Percentiles rank a stretch among this genome's conserved stretches.
These are phyloP conservation scores for Clitopilus hobsonii DNA, from an alignment of 768 basidiomycete species.

Conservation along the genomic window DNA sequence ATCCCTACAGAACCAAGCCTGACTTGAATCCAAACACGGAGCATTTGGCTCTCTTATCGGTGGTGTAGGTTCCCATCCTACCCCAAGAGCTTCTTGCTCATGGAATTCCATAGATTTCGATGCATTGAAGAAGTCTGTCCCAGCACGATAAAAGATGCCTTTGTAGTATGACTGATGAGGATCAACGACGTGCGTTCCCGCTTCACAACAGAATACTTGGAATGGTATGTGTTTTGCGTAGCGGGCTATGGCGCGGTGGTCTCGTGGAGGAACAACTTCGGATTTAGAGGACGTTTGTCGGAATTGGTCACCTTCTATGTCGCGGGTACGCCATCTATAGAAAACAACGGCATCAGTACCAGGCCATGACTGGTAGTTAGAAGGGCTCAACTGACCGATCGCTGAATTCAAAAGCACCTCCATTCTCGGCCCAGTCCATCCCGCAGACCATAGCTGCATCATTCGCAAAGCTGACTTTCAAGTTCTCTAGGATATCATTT, in stretches of 20 bases:
- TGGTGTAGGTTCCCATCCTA: constrained; percentile 17
- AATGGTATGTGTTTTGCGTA: constrained; percentile 94
- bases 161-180: constrained; percentile 95
- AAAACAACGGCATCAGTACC: not conserved
- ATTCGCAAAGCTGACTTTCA: constrained; percentile 86
- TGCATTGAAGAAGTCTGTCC: constrained; percentile 76
- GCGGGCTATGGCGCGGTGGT: constrained; percentile 71
- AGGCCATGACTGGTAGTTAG: constrained; percentile 1
- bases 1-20: constrained; percentile 98
- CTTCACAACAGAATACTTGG: constrained; percentile 98
- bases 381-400: constrained; percentile 56
- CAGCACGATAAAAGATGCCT: constrained; percentile 81
- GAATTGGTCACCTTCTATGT: constrained; percentile 98
- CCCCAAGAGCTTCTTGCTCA: not conserved
- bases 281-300: constrained; percentile 91
- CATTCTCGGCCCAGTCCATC: constrained; percentile 99
- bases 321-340: constrained; percentile 89
- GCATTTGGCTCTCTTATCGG: constrained; percentile 69
- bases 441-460: constrained; percentile 98
- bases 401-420: constrained; percentile 96
- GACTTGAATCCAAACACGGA: constrained; percentile 89
- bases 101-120: constrained; percentile 39
- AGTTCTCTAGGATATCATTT: constrained; percentile 94
- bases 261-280: constrained; percentile 90
- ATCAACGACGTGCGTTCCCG: constrained; percentile 95